Conservation (phyloP, 1,284 basidiomycete genomes). For the Boletus mariae region DNA sequence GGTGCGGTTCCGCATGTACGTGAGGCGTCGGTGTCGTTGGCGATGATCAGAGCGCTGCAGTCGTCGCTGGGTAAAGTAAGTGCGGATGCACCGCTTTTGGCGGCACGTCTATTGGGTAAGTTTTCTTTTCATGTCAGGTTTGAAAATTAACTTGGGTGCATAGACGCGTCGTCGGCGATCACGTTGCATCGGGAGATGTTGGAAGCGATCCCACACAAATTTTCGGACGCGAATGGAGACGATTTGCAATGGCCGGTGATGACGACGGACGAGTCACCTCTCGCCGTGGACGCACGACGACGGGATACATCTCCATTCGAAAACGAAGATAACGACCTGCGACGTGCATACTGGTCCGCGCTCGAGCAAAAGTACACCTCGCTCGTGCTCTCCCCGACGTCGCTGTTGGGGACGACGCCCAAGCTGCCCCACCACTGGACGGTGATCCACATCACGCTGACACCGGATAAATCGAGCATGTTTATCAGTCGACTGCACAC, state of each 20-base stretch:
- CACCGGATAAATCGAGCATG: constrained; percentile 79
- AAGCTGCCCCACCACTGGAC: constrained; percentile 79
- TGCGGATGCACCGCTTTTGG: constrained; percentile 47
- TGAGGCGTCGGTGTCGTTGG: constrained; percentile 68
- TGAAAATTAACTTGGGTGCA: not conserved
- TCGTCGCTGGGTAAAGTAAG: constrained; percentile 69
- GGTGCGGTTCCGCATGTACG: constrained; percentile 70
- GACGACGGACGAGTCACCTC: constrained; percentile 37
- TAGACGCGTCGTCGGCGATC: constrained; percentile 68
- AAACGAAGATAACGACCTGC: constrained; percentile 32
- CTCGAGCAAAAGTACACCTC: constrained; percentile 34
- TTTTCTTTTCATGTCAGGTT: not conserved
- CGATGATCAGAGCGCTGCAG: constrained; percentile 71
- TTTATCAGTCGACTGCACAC: constrained; percentile 80
- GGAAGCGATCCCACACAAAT: constrained; percentile 67
- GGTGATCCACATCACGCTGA: constrained; percentile 80
- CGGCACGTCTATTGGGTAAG: constrained; percentile 68
- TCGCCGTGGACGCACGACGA: not conserved
- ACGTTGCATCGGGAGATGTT: constrained; percentile 79
- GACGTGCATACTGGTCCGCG: constrained; percentile 37
- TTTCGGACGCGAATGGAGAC: constrained; percentile 44
- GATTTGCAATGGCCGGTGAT: constrained; percentile 70
- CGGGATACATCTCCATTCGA: constrained; percentile 20
- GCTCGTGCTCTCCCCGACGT: constrained; percentile 19
- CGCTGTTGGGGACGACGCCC: constrained; percentile 23